Percentiles rank a stretch among this genome's conserved stretches.
Evolutionary conservation across 2,329 filamentous ascomycete genomes (phyloP).

Genomic region (Harringtonia lauricola): DNA sequence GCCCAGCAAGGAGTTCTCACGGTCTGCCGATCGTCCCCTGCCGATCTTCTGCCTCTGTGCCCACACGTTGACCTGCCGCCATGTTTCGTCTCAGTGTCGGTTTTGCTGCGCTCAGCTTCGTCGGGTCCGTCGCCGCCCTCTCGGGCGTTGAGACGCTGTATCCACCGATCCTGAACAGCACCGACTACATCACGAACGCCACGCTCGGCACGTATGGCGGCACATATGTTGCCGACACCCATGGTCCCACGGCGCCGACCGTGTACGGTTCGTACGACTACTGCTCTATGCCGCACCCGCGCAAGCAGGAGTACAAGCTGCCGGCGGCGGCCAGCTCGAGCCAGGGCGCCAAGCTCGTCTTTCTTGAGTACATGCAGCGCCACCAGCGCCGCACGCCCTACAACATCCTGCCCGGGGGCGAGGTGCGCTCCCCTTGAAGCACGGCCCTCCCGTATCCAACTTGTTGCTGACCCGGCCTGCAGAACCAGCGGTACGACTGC

Average conservation of each 20-base stretch:
- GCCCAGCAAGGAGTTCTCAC: too few species aligned
- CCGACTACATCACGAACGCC: conserved; percentile 2
- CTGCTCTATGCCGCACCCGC: conserved; percentile 4
- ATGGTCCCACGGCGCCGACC: neutral
- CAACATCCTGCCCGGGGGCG: conserved; percentile 3
- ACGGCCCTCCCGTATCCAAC: neutral
- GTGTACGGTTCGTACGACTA: conserved; percentile 4
- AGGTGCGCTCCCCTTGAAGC: neutral
- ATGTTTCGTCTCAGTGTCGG: neutral
- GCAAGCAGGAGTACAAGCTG: neutral
- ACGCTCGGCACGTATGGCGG: conserved; percentile 2
- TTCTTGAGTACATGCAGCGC: conserved; percentile 5
- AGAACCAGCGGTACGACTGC: conserved; percentile 1
- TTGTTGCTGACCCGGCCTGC: neutral
- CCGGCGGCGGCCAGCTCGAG: neutral
- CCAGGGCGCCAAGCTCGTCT: neutral
- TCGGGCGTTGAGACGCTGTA: conserved; percentile 1
- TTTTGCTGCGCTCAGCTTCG: neutral
- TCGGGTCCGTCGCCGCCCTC: neutral
- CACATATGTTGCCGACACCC: neutral
- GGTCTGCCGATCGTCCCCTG: too few species aligned
- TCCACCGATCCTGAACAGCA: neutral
- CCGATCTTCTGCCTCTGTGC: neutral
- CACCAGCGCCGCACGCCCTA: conserved; percentile 5
- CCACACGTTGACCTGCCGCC: neutral